Evolutionary conservation across 2,329 filamentous ascomycete genomes (phyloP).

Genomic region (Colletotrichum musicola): DNA sequence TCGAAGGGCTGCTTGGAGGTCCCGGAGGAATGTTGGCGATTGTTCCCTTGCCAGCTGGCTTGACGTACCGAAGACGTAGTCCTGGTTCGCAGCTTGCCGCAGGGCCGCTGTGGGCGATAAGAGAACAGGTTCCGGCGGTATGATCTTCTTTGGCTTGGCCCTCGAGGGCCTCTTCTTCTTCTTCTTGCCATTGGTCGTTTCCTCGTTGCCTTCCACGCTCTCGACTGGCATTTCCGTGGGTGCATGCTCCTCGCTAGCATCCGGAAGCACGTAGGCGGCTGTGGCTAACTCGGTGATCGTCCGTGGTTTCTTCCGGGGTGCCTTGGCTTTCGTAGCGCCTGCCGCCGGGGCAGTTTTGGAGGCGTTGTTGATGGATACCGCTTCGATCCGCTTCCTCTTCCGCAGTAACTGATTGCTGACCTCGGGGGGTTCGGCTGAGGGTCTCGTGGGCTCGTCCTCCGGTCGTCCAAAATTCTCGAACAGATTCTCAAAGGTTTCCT

Average conservation of each 20-base stretch:
- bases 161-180: conserved; percentile 52
- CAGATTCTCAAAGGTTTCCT: conserved; percentile 58
- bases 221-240: conserved; percentile 43
- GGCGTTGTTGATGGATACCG: conserved; percentile 54
- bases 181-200: conserved; percentile 46
- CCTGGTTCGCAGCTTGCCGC: conserved; percentile 74
- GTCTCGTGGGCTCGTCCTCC: conserved; percentile 40
- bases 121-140: conserved; percentile 62
- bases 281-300: conserved; percentile 86
- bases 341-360: conserved; percentile 42
- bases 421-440: conserved; percentile 39
- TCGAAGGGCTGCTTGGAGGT: conserved; percentile 72
- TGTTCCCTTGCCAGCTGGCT: conserved; percentile 84
- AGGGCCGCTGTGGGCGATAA: conserved; percentile 78
- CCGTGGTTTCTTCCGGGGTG: conserved; percentile 75
- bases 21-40: conserved; percentile 73
- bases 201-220: conserved; percentile 45
- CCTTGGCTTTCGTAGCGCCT: conserved; percentile 59
- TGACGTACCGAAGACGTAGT: conserved; percentile 87
- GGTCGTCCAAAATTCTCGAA: conserved; percentile 57
- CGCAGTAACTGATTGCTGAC: conserved; percentile 53
- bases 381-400: conserved; percentile 70
- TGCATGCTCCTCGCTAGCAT: conserved; percentile 48
- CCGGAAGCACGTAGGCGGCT: conserved; percentile 70
- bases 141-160: conserved; percentile 48